phyloP scores from a whole-genome alignment of 2,329 filamentous ascomycete species.

The Metarhizium robertsii region DNA sequence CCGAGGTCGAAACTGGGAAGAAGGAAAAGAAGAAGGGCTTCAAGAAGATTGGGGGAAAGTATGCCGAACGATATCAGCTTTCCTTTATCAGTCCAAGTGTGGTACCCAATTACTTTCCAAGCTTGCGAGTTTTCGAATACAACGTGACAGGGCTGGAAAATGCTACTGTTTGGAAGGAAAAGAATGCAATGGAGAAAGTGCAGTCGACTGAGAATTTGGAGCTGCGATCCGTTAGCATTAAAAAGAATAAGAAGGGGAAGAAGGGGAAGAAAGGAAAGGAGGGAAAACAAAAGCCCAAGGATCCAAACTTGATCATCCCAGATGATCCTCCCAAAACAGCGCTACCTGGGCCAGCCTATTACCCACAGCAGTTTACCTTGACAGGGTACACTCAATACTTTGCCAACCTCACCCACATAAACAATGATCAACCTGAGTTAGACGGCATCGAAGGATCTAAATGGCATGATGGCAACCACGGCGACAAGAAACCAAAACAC shows the following conservation, averaged over 20 bases:
- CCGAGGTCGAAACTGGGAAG: conserved; percentile 12
- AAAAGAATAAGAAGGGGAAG: conserved; percentile 26
- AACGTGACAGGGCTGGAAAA: conserved; percentile 73
- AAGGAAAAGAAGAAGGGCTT: conserved; percentile 38
- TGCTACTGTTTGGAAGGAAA: conserved; percentile 34
- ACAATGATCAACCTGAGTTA: conserved; percentile 47
- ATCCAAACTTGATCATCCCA: conserved; percentile 57
- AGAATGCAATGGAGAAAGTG: conserved; percentile 5
- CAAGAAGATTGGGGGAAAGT: conserved; percentile 63
- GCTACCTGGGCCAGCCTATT: conserved; percentile 83
- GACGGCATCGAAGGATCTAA: conserved; percentile 25
- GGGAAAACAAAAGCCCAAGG: conserved; percentile 40
- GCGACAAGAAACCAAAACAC: conserved; percentile 42
- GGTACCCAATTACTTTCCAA: conserved; percentile 88
- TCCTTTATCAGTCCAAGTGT: conserved; percentile 77
- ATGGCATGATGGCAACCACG: conserved; percentile 58
- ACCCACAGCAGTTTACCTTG: conserved; percentile 69
- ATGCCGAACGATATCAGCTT: conserved; percentile 76
- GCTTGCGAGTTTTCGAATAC: conserved; percentile 85
- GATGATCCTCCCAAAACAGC: conserved; percentile 61
- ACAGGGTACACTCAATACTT: conserved; percentile 83
- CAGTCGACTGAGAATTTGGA: conserved; percentile 17
- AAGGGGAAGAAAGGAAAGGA: conserved; percentile 34
- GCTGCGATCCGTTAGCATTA: conserved; percentile 17
- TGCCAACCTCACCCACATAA: conserved; percentile 85